These are phyloP conservation scores for Phyllachora maydis DNA, from an alignment of 2,329 filamentous ascomycete species.

Conservation along the genomic window DNA sequence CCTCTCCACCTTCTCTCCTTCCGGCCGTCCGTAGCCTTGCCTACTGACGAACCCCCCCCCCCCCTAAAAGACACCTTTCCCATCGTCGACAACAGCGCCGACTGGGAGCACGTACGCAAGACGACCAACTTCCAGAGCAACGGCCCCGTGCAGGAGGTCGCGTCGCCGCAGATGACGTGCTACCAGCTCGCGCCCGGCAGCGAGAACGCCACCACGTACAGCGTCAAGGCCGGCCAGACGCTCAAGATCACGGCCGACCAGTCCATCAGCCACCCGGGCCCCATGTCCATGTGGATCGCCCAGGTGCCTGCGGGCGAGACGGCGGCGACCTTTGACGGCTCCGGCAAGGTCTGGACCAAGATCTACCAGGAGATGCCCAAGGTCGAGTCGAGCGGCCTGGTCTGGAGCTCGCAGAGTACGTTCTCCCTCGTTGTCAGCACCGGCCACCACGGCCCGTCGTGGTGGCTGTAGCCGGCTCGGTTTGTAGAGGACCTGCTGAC, in stretches of 20 bases:
- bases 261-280: slow-evolving; percentile 18
- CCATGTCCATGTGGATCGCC: slow-evolving; percentile 18
- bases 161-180: slow-evolving; percentile 25
- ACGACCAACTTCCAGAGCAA: slow-evolving; percentile 28
- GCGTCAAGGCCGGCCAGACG: slow-evolving; percentile 19
- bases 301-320: slow-evolving; percentile 16
- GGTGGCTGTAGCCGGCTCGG: too few species aligned
- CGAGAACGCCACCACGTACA: slow-evolving; percentile 17
- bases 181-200: slow-evolving; percentile 20
- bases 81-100: slow-evolving; percentile 13
- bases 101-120: slow-evolving; percentile 25
- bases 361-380: slow-evolving; percentile 19
- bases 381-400: slow-evolving; percentile 14
- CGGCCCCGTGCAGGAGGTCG: slow-evolving; percentile 24
- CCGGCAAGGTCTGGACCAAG: slow-evolving; percentile 19
- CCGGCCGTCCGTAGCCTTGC: background rate
- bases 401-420: slow-evolving; percentile 17
- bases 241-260: slow-evolving; percentile 21
- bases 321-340: slow-evolving; percentile 15
- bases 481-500: too few species aligned
- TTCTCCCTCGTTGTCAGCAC: background rate
- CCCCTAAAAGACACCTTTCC: slow-evolving; percentile 24
- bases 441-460: too few species aligned
- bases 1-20: background rate
- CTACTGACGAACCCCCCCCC: slow-evolving; percentile 1